Evolutionary conservation across 164 flowering plant genomes (phyloP).

Genomic region (Nymphaea colorata): DNA sequence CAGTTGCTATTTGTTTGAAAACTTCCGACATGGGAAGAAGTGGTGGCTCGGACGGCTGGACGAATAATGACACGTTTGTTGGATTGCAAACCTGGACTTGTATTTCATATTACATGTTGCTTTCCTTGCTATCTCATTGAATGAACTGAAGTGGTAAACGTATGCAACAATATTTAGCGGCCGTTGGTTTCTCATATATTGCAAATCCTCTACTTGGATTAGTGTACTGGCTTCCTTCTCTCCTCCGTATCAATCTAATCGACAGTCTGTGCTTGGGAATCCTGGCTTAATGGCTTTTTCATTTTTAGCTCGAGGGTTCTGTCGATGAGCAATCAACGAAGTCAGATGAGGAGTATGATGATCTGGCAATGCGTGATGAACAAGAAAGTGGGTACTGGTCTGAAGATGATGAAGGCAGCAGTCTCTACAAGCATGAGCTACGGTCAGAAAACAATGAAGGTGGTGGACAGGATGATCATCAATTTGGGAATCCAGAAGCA

Average conservation of each 20-base stretch:
- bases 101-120: no score
- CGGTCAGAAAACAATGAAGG: conserved; percentile 23
- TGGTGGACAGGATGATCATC: conserved; percentile 2
- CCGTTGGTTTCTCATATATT: no score
- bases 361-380: conserved; percentile 80
- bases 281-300: neutral
- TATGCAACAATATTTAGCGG: no score
- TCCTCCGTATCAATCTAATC: no score
- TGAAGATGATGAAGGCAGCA: conserved; percentile 6
- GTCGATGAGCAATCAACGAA: conserved; percentile 89
- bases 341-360: conserved; percentile 96
- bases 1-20: neutral
- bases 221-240: no score
- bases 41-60: neutral
- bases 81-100: no score
- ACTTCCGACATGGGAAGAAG: neutral
- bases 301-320: conserved; percentile 68
- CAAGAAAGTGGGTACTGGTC: conserved; percentile 58
- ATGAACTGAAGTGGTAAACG: no score
- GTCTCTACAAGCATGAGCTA: neutral
- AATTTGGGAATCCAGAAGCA: neutral
- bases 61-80: neutral
- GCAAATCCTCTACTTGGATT: no score
- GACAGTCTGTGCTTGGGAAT: no score
- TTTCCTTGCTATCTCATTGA: no score